These are phyloP conservation scores for Starmerella gropengiesseri DNA, from an alignment of 805 yeast species.

Conservation along the genomic window DNA sequence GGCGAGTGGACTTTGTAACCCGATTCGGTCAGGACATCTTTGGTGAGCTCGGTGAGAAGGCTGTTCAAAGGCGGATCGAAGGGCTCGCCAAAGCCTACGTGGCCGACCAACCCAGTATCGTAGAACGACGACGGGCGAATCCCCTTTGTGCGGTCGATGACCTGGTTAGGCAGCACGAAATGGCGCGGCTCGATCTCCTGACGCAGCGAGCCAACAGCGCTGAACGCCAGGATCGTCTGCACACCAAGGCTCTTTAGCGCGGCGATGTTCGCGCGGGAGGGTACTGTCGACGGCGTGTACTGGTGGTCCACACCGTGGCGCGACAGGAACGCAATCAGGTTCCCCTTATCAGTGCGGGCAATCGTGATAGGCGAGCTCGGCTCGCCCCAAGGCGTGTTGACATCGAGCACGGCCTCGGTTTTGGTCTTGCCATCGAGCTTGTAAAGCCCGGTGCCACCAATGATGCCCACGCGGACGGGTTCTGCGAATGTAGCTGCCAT, in stretches of 20 bases:
- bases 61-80: slow-evolving; percentile 67
- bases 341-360: slow-evolving; percentile 62
- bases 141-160: slow-evolving; percentile 95
- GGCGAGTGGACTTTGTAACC: slow-evolving; percentile 59
- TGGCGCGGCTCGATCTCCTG: slow-evolving; percentile 86
- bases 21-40: slow-evolving; percentile 25
- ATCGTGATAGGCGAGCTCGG: slow-evolving; percentile 92
- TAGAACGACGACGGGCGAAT: slow-evolving; percentile 81
- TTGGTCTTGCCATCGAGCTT: slow-evolving; percentile 59
- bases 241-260: slow-evolving; percentile 84
- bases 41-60: slow-evolving; percentile 41
- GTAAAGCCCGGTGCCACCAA: slow-evolving; percentile 98
- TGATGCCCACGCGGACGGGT: slow-evolving; percentile 72
- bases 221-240: slow-evolving; percentile 77
- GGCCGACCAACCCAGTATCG: slow-evolving; percentile 90
- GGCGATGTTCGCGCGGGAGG: slow-evolving; percentile 88
- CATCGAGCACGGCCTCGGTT: slow-evolving; percentile 72
- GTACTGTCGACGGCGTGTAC: slow-evolving; percentile 82
- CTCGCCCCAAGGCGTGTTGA: slow-evolving; percentile 94
- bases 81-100: slow-evolving; percentile 95
- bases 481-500: slow-evolving; percentile 11
- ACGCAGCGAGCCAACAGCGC: slow-evolving; percentile 93
- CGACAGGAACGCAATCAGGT: slow-evolving; percentile 85
- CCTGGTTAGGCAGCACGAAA: slow-evolving; percentile 91
- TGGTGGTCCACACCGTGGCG: slow-evolving; percentile 91